Evolutionary conservation across 306 rosid species (phyloP), one percentile per base, ranked within the genome.

Genomic region (Cucumis melo): DNA sequence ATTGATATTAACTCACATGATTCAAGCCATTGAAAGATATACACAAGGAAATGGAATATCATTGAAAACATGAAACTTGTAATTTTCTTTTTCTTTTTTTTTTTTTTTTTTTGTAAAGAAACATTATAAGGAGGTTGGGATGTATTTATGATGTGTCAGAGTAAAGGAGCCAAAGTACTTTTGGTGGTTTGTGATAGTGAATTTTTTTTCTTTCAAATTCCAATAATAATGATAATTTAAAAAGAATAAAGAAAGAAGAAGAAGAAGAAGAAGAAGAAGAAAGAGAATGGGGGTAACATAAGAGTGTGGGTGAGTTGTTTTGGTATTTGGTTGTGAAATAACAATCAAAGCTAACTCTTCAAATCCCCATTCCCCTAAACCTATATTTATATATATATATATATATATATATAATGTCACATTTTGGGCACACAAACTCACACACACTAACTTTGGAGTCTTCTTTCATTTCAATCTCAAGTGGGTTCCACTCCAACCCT

Each of bases 91-190:
- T 27, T 27, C 29, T 27, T 3, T 5, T 0, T 58, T 3, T 3
- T 21, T 10, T 59, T 65, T 8, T 19, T 36, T 36, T 39, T 19
- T 38, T 38, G 8, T 21, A 14, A 68, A 42, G 13, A 44, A 21
- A 13, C 38, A 42, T 42, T 11, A 42, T 39, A 67, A 67, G 74
- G 74, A 42, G 57, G 74, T 68, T 68, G 74, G 53, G 38, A 68
- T 68, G 56, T 68, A 68, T 68, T 68, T 44, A 68, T 68, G 74
- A 68, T 21, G 38, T 68, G 74, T 68, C 74, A 68, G 74, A 68
- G 24, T 20, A 68, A 68, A 68, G 20, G 74, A 44, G 74, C 74
- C 54, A 68, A 41, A 39, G 48, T 39, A 65, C 29, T 39, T 23
- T 39, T 39, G 73, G 73, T 38, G 73, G 73, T 38, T 65, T 65